Evolutionary conservation across 129 eudicot species (phyloP).

Genomic region (Flaveria ramosissima): DNA sequence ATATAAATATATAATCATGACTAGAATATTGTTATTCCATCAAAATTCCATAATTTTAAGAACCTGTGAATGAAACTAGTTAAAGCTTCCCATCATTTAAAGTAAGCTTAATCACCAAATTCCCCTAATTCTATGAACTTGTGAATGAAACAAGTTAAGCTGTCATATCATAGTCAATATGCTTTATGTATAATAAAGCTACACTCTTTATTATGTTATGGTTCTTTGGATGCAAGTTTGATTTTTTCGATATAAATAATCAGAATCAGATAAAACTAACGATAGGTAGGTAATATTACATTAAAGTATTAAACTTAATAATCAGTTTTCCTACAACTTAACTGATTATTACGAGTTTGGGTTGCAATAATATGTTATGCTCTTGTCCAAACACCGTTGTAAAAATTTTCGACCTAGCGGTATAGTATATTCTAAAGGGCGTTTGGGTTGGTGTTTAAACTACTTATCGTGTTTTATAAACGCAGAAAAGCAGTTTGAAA

Average conservation of each 20-base stretch:
- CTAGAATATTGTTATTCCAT: slow-evolving; percentile 14
- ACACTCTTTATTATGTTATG: neutral
- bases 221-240: neutral
- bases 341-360: too few relatives aligned
- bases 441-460: neutral
- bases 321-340: neutral
- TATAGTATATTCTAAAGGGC: neutral
- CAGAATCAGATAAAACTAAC: too few relatives aligned
- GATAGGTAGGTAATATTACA: too few relatives aligned
- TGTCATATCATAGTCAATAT: slow-evolving; percentile 9
- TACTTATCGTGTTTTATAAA: neutral
- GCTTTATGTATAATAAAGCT: neutral
- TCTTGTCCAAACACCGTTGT: neutral
- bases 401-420: neutral
- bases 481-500: neutral
- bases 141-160: slow-evolving; percentile 22
- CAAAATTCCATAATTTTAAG: neutral
- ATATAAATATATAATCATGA: neutral
- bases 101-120: neutral
- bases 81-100: slow-evolving; percentile 15
- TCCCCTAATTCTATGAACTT: neutral
- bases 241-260: too few relatives aligned
- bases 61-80: slow-evolving; percentile 19
- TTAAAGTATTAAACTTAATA: too few relatives aligned
- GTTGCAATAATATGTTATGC: neutral